Conservation (phyloP, 2,329 filamentous ascomycete genomes). For the Colletotrichum tofieldiae region DNA sequence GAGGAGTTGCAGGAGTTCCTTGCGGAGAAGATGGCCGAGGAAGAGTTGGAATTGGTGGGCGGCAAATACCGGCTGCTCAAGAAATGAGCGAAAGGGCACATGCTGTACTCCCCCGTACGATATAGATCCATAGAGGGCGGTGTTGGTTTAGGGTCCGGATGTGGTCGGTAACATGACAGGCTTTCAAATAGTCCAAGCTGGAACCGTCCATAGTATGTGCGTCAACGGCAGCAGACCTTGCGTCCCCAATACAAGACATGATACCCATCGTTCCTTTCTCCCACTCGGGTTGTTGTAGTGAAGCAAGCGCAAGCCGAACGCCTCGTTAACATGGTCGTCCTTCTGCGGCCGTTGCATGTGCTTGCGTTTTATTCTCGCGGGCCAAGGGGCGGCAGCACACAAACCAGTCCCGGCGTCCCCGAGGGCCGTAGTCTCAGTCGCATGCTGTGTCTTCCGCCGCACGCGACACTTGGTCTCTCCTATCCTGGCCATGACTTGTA, state of each 20-base stretch:
- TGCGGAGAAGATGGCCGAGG: conserved; percentile 80
- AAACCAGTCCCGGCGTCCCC: neutral
- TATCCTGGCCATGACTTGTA: too few species aligned
- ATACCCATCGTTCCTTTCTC: neutral
- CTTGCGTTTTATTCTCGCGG: neutral
- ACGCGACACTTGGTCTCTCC: too few species aligned
- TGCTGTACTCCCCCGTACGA: neutral
- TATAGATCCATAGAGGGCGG: neutral
- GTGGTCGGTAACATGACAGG: neutral
- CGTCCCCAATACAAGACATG: neutral
- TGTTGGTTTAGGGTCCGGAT: neutral
- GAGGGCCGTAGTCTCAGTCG: neutral
- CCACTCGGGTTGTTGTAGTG: neutral
- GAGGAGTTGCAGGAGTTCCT: conserved; percentile 90
- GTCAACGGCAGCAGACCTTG: neutral
- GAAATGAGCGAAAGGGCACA: conserved; percentile 59
- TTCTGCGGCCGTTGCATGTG: neutral
- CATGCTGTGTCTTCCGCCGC: neutral
- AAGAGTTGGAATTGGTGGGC: conserved; percentile 78
- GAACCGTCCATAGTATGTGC: neutral
- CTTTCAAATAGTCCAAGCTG: neutral
- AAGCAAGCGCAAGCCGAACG: neutral
- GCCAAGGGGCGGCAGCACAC: neutral
- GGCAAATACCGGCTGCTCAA: conserved; percentile 79
- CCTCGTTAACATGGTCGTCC: neutral